Evolutionary conservation across 2,329 filamentous ascomycete genomes (phyloP).

Genomic region (Sclerotinia nivalis): DNA sequence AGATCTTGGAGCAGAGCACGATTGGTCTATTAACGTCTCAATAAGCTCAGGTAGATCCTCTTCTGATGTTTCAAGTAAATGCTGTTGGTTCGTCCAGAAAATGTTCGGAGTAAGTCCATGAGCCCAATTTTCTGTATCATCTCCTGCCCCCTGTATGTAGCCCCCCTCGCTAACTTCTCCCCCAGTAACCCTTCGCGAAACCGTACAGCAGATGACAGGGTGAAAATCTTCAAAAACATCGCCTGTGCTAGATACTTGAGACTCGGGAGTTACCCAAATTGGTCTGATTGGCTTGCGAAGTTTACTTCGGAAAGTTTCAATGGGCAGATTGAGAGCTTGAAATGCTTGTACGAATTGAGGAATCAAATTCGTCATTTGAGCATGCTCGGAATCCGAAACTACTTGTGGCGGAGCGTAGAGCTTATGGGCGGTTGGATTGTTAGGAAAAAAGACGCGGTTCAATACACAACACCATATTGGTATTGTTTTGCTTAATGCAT

Average conservation of each 20-base stretch:
- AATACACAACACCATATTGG: slow-evolving; percentile 91
- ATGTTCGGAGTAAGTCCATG: slow-evolving; percentile 71
- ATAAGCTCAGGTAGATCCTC: slow-evolving; percentile 60
- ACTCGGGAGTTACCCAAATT: slow-evolving; percentile 77
- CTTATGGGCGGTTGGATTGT: slow-evolving; percentile 46
- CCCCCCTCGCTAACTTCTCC: slow-evolving; percentile 69
- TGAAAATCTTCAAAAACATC: slow-evolving; percentile 60
- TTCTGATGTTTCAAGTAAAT: slow-evolving; percentile 65
- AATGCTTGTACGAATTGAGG: slow-evolving; percentile 56
- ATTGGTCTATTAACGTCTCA: slow-evolving; percentile 44
- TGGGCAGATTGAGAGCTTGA: slow-evolving; percentile 60
- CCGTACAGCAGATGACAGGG: slow-evolving; percentile 81
- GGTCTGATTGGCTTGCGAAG: slow-evolving; percentile 73
- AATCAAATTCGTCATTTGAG: slow-evolving; percentile 65
- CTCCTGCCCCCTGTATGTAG: slow-evolving; percentile 92
- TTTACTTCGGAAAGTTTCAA: slow-evolving; percentile 53
- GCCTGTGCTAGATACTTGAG: slow-evolving; percentile 47
- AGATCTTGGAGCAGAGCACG: not conserved
- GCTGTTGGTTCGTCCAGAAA: slow-evolving; percentile 73
- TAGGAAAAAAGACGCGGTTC: slow-evolving; percentile 75
- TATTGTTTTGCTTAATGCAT: slow-evolving; percentile 89
- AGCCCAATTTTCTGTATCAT: slow-evolving; percentile 94
- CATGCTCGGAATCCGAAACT: slow-evolving; percentile 72
- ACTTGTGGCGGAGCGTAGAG: slow-evolving; percentile 72
- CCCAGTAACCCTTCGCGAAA: slow-evolving; percentile 69